A percentile compares a stretch with the other conserved stretches of the same genome.
Conservation (phyloP, 345 rosid genomes). For the Pelargonium nanum region DNA sequence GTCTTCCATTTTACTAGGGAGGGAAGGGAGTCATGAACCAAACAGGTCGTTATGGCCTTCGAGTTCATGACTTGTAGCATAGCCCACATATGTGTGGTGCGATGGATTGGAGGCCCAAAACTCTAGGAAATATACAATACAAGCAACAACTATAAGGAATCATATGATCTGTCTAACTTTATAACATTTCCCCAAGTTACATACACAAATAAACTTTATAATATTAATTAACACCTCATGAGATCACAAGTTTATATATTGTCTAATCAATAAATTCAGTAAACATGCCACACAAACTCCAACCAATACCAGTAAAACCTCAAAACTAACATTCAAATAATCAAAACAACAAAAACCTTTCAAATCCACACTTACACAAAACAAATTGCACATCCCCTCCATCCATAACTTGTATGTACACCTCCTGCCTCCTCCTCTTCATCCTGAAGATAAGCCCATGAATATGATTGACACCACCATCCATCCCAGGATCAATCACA, state of each 20-base stretch:
- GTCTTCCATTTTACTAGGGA: no score
- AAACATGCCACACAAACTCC: neutral
- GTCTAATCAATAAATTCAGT: slow-evolving; percentile 2
- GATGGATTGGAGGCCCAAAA: no score
- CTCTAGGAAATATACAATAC: no score
- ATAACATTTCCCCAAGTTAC: no score
- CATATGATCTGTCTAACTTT: no score
- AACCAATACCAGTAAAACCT: slow-evolving; percentile 4
- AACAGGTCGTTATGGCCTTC: no score
- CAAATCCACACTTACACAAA: slow-evolving; percentile 6
- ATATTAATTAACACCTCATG: neutral
- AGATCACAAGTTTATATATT: slow-evolving; percentile 5
- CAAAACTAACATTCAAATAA: neutral
- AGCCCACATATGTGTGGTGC: no score
- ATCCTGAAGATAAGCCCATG: slow-evolving; percentile 8
- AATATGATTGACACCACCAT: neutral
- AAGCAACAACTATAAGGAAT: no score
- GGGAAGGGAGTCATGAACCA: no score
- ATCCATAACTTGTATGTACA: slow-evolving; percentile 12
- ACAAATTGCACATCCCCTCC: slow-evolving; percentile 6
- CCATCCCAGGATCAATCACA: neutral
- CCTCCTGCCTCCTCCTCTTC: slow-evolving; percentile 8
- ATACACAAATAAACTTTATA: neutral
- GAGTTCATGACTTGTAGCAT: no score
- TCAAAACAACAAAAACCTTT: neutral